Conservation (phyloP, 441 rosid genomes). For the Erodium texanum region DNA sequence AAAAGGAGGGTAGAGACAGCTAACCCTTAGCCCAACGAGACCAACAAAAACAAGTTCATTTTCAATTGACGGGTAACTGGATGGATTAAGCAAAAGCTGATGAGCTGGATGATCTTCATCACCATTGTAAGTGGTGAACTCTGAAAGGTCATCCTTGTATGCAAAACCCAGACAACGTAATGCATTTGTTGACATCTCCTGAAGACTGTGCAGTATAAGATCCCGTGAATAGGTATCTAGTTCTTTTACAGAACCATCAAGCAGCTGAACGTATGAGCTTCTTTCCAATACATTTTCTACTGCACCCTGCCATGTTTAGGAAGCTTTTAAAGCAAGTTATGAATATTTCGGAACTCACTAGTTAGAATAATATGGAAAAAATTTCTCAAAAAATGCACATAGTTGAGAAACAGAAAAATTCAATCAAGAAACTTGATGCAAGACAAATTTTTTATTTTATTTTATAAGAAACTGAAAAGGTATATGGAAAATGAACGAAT, state of each 20-base stretch:
- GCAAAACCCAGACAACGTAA: slow-evolving; percentile 45
- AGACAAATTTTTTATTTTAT: too few relatives aligned
- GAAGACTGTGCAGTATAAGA: slow-evolving; percentile 23
- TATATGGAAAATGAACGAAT: too few relatives aligned
- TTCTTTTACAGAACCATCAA: slow-evolving; percentile 33
- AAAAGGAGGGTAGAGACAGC: slow-evolving; percentile 15
- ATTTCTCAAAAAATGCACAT: neutral
- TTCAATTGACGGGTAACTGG: slow-evolving; percentile 70
- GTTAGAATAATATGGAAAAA: neutral
- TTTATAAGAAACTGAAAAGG: too few relatives aligned
- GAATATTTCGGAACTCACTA: neutral
- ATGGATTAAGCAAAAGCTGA: slow-evolving; percentile 60
- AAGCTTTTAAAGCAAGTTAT: neutral
- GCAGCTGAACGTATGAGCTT: slow-evolving; percentile 37
- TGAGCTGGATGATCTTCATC: slow-evolving; percentile 70
- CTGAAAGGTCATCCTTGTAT: slow-evolving; percentile 33
- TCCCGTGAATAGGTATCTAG: slow-evolving; percentile 27
- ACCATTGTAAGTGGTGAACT: slow-evolving; percentile 36
- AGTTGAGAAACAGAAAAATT: neutral
- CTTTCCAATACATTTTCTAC: slow-evolving; percentile 42
- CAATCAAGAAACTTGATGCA: neutral
- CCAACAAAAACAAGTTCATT: slow-evolving; percentile 70
- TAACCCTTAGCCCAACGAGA: slow-evolving; percentile 75
- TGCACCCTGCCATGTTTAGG: slow-evolving; percentile 32
- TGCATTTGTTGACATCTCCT: slow-evolving; percentile 32